A percentile compares a stretch with the other conserved stretches of the same genome.
These are phyloP conservation scores for Cladophialophora bantiana DNA, from an alignment of 2,329 filamentous ascomycete species.

Conservation along the genomic window DNA sequence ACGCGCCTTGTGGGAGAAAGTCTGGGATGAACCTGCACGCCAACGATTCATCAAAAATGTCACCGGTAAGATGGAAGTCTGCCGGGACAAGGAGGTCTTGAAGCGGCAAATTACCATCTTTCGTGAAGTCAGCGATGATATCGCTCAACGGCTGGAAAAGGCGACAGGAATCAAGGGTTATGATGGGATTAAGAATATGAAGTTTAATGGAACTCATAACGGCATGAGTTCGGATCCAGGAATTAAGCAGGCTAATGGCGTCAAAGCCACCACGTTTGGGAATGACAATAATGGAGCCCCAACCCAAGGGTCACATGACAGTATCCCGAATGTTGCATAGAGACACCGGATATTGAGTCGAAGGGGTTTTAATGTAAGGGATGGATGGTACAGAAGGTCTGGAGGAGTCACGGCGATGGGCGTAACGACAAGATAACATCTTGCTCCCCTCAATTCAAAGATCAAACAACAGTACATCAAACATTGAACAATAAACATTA, in stretches of 20 bases:
- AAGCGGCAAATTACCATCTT: slow-evolving; percentile 71
- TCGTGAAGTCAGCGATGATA: slow-evolving; percentile 66
- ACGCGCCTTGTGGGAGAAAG: slow-evolving; percentile 66
- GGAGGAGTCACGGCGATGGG: not conserved
- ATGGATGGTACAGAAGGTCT: not conserved
- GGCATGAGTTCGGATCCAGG: slow-evolving; percentile 58
- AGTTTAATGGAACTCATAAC: slow-evolving; percentile 68
- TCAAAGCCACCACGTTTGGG: slow-evolving; percentile 46
- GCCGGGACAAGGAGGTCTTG: slow-evolving; percentile 65
- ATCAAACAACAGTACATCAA: not conserved
- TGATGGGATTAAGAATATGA: slow-evolving; percentile 60
- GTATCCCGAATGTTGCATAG: slow-evolving; percentile 8
- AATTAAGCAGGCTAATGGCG: slow-evolving; percentile 58
- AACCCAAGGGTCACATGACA: slow-evolving; percentile 49
- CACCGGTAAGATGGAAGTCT: slow-evolving; percentile 67
- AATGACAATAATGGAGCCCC: slow-evolving; percentile 59
- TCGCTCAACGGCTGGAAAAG: slow-evolving; percentile 67
- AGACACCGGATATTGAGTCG: not conserved
- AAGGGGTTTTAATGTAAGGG: not conserved
- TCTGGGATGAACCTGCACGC: slow-evolving; percentile 65
- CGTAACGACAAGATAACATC: too few relatives aligned
- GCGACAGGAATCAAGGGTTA: slow-evolving; percentile 68
- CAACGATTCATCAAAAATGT: slow-evolving; percentile 67
- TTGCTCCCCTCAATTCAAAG: not conserved
- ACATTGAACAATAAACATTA: not conserved